A percentile compares a stretch with the other conserved stretches of the same genome.
Conservation (phyloP, 768 basidiomycete genomes). For the Hemileccinum rubropunctum region DNA sequence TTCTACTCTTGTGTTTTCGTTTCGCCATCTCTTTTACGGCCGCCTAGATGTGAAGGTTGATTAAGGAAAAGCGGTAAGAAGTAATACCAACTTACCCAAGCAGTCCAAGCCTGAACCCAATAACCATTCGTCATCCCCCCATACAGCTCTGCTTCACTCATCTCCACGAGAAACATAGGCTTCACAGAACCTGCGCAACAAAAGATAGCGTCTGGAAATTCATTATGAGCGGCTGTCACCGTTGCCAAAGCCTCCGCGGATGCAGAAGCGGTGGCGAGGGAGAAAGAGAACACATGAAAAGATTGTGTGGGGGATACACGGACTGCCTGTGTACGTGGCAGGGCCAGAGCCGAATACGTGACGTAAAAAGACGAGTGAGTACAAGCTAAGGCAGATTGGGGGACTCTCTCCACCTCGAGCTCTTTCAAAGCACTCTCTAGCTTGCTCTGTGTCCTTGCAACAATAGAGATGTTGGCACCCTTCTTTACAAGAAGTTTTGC, state of each 20-base stretch:
- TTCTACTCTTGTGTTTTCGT: constrained; percentile 58
- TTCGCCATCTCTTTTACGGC: constrained; percentile 64
- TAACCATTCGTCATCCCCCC: constrained; percentile 35
- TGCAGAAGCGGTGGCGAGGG: constrained; percentile 49
- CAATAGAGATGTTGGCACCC: constrained; percentile 84
- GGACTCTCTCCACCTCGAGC: constrained; percentile 55
- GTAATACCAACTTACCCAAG: constrained; percentile 30
- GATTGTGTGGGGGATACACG: constrained; percentile 58
- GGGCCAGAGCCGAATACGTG: not conserved
- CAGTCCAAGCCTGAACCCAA: constrained; percentile 49
- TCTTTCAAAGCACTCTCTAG: constrained; percentile 57
- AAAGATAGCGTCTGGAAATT: constrained; percentile 74
- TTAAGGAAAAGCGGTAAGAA: not conserved
- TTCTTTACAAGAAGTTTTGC: constrained; percentile 60
- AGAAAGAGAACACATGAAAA: constrained; percentile 63
- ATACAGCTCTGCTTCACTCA: constrained; percentile 54
- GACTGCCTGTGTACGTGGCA: constrained; percentile 36
- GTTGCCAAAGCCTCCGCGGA: constrained; percentile 62
- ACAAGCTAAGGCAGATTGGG: not conserved
- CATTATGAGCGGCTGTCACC: constrained; percentile 54
- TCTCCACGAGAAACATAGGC: constrained; percentile 76
- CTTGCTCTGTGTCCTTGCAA: constrained; percentile 69
- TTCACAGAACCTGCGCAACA: constrained; percentile 71
- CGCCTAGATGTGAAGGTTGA: constrained; percentile 40
- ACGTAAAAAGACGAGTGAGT: not conserved